Percentiles rank a stretch among this genome's conserved stretches.
phyloP scores from a whole-genome alignment of 2,329 filamentous ascomycete species.

The Microdochium paspali region DNA sequence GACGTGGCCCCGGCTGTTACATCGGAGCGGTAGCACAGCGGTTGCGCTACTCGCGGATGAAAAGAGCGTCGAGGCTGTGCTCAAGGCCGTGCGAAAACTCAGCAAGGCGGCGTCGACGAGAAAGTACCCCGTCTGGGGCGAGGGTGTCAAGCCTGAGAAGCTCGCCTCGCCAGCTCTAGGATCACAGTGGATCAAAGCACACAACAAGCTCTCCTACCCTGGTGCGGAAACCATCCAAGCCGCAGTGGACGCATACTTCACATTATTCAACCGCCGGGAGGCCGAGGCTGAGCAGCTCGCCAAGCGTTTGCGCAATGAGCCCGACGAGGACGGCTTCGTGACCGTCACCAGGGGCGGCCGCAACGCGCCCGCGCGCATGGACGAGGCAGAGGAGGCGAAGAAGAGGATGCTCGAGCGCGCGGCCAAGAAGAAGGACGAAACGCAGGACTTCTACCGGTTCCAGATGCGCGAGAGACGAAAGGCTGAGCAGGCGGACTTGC shows the following conservation, averaged over 20 bases:
- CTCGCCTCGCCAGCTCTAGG: slow-evolving; percentile 52
- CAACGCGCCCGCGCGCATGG: slow-evolving; percentile 62
- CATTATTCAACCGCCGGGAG: slow-evolving; percentile 65
- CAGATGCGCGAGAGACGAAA: slow-evolving; percentile 74
- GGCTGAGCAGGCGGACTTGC: slow-evolving; percentile 58
- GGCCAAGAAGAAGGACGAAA: slow-evolving; percentile 51
- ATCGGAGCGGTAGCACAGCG: slow-evolving; percentile 67
- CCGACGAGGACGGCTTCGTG: slow-evolving; percentile 92
- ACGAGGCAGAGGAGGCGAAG: slow-evolving; percentile 55
- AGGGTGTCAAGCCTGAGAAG: slow-evolving; percentile 42
- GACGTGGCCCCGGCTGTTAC: slow-evolving; percentile 64
- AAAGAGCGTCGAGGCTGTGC: slow-evolving; percentile 62
- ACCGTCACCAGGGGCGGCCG: slow-evolving; percentile 77
- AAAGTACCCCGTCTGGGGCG: slow-evolving; percentile 59
- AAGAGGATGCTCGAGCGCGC: slow-evolving; percentile 54
- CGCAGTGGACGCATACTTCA: slow-evolving; percentile 79
- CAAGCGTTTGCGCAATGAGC: slow-evolving; percentile 61
- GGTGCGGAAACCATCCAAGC: slow-evolving; percentile 56
- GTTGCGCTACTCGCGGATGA: slow-evolving; percentile 78
- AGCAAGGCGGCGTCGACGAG: slow-evolving; percentile 51
- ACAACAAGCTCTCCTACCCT: slow-evolving; percentile 65
- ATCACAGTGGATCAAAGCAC: slow-evolving; percentile 46
- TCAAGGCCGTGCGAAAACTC: slow-evolving; percentile 64
- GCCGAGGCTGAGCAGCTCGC: slow-evolving; percentile 52
- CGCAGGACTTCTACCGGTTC: slow-evolving; percentile 75